Evolutionary conservation across 805 yeast species (phyloP).

Genomic region (Saturnispora dispora): DNA sequence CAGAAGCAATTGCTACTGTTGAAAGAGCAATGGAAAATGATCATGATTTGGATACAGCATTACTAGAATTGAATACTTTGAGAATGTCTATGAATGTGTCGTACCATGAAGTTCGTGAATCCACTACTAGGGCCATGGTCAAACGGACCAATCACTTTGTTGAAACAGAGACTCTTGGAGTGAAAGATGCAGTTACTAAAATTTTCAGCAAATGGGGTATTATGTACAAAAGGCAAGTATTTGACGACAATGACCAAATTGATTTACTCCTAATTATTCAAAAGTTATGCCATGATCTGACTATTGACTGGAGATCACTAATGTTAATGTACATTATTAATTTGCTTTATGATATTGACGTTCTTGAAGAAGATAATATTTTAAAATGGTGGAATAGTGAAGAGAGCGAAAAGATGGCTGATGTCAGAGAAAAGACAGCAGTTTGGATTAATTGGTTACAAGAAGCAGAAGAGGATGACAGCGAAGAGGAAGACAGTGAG

Average conservation of each 20-base stretch:
- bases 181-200: slow-evolving; percentile 66
- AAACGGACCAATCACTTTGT: slow-evolving; percentile 64
- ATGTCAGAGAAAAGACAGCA: slow-evolving; percentile 47
- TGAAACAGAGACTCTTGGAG: slow-evolving; percentile 65
- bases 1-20: slow-evolving; percentile 90
- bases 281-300: slow-evolving; percentile 33
- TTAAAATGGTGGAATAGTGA: slow-evolving; percentile 71
- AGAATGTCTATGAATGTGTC: slow-evolving; percentile 97
- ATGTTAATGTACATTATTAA: slow-evolving; percentile 44
- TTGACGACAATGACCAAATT: slow-evolving; percentile 66
- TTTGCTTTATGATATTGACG: slow-evolving; percentile 70
- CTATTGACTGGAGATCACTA: slow-evolving; percentile 40
- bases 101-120: slow-evolving; percentile 83
- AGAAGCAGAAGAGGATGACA: slow-evolving; percentile 46
- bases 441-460: slow-evolving; percentile 84
- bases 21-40: slow-evolving; percentile 86
- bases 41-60: slow-evolving; percentile 89
- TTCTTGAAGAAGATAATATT: slow-evolving; percentile 74
- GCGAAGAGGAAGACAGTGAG: slow-evolving; percentile 12
- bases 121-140: slow-evolving; percentile 67
- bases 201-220: slow-evolving; percentile 75
- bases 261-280: slow-evolving; percentile 55
- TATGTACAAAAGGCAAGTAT: slow-evolving; percentile 78
- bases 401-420: slow-evolving; percentile 30
- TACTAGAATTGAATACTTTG: slow-evolving; percentile 84